These are phyloP conservation scores for Mycena polygramma DNA, from an alignment of 768 basidiomycete species.

Conservation along the genomic window DNA sequence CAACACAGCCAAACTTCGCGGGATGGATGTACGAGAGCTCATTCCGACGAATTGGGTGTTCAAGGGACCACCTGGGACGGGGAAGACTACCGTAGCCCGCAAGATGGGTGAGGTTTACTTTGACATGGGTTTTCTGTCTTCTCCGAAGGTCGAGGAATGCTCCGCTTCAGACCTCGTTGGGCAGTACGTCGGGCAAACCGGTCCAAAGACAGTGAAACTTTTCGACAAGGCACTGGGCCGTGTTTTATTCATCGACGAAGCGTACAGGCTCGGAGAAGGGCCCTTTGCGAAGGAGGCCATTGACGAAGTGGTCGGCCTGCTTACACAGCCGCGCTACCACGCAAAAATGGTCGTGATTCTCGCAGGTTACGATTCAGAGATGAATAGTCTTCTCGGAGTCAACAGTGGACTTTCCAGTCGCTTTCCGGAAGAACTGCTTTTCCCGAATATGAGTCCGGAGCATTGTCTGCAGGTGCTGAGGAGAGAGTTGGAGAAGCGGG, in stretches of 20 bases:
- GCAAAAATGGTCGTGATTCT: conserved; percentile 75
- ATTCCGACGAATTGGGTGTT: conserved; percentile 80
- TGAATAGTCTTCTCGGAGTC: conserved; percentile 68
- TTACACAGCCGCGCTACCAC: conserved; percentile 70
- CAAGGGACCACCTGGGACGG: conserved; percentile 79
- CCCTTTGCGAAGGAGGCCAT: conserved; percentile 79
- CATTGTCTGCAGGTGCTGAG: conserved; percentile 64
- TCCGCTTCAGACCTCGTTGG: conserved; percentile 80
- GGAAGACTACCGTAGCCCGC: conserved; percentile 65
- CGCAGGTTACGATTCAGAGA: conserved; percentile 78
- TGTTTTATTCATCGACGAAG: conserved; percentile 81
- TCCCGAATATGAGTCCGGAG: conserved; percentile 63
- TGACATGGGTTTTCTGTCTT: conserved; percentile 64
- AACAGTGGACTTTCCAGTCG: conserved; percentile 78
- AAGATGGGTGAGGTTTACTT: conserved; percentile 67
- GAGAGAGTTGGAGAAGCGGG: conserved; percentile 60
- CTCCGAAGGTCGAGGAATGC: conserved; percentile 71
- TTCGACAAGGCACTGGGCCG: conserved; percentile 77
- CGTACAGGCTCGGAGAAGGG: conserved; percentile 72
- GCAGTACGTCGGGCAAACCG: conserved; percentile 79
- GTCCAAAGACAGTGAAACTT: conserved; percentile 70
- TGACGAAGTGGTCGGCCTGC: conserved; percentile 74
- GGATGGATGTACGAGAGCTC: conserved; percentile 59
- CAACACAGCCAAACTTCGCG: conserved; percentile 52
- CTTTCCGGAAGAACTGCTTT: conserved; percentile 71